Evolutionary conservation across 352 stramenopile species (phyloP).

Genomic region (Plasmopara viticola): DNA sequence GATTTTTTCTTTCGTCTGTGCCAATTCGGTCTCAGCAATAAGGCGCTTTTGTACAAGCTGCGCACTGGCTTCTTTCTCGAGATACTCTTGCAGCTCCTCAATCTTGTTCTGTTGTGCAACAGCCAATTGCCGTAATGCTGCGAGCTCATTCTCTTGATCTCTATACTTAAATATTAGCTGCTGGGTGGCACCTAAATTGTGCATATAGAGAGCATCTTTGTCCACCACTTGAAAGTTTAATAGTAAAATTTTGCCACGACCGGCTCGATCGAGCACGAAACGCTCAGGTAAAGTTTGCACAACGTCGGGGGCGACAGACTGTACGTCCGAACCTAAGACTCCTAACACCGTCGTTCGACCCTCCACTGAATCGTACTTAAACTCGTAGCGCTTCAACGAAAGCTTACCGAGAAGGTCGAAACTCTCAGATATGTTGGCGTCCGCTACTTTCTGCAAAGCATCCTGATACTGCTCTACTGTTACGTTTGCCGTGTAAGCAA

Average conservation of each 20-base stretch:
- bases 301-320: conserved; percentile 54
- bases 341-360: conserved; percentile 60
- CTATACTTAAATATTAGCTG: no score
- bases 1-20: no score
- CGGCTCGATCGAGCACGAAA: conserved; percentile 42
- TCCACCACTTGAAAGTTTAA: no score
- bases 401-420: conserved; percentile 42
- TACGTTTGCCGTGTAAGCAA: conserved; percentile 16
- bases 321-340: conserved; percentile 53
- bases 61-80: no score
- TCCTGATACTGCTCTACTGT: conserved; percentile 44
- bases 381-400: conserved; percentile 62
- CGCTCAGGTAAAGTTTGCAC: conserved; percentile 62
- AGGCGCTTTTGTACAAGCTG: no score
- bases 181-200: no score
- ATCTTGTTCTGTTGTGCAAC: no score
- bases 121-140: no score
- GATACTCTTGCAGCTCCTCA: no score
- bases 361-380: conserved; percentile 72
- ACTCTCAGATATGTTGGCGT: conserved; percentile 42
- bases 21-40: no score
- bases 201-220: no score
- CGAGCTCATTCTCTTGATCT: no score
- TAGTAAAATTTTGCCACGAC: conserved; percentile 30
- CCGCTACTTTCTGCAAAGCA: conserved; percentile 37